These are phyloP conservation scores for Trypanosoma rangeli DNA, from an alignment of 208 protist species.

Conservation along the genomic window DNA sequence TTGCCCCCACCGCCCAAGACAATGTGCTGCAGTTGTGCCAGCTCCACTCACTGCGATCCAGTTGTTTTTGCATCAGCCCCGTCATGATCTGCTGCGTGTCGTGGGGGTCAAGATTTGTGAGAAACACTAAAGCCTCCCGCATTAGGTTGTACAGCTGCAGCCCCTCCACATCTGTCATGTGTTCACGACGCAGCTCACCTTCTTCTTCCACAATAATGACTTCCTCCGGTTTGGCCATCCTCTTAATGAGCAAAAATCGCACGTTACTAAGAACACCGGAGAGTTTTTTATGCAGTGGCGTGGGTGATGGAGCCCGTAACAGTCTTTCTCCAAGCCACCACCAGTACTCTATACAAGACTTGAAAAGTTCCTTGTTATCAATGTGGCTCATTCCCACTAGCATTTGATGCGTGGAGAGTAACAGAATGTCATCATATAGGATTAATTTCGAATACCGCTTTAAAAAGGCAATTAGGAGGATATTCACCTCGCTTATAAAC, in stretches of 20 bases:
- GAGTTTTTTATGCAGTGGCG: constrained; percentile 63
- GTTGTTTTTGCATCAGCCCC: constrained; percentile 64
- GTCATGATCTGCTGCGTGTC: constrained; percentile 98
- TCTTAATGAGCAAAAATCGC: constrained; percentile 94
- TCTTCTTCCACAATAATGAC: constrained; percentile 99
- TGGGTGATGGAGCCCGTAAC: constrained; percentile 38
- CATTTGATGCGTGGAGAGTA: constrained; percentile 86
- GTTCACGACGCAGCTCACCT: constrained; percentile 96
- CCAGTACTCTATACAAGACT: constrained; percentile 99
- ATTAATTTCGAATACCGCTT: constrained; percentile 87
- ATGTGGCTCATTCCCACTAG: constrained; percentile 95
- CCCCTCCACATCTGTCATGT: constrained; percentile 96
- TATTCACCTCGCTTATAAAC: constrained; percentile 89
- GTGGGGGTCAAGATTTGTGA: constrained; percentile 95
- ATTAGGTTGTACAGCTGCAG: constrained; percentile 98
- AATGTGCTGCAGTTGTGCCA: constrained; percentile 98
- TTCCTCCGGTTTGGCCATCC: constrained; percentile 99
- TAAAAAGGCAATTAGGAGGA: constrained; percentile 96
- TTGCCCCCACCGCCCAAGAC: constrained; percentile 99
- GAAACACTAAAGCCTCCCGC: constrained; percentile 96
- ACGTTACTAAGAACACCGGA: constrained; percentile 82
- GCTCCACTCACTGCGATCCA: constrained; percentile 93
- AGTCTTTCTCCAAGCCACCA: constrained; percentile 83
- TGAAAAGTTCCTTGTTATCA: constrained; percentile 98
- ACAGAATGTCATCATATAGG: constrained; percentile 81